Percentiles rank a stretch among this genome's conserved stretches.
Conservation (phyloP, 1,284 basidiomycete genomes). For the Puccinia hordei region DNA sequence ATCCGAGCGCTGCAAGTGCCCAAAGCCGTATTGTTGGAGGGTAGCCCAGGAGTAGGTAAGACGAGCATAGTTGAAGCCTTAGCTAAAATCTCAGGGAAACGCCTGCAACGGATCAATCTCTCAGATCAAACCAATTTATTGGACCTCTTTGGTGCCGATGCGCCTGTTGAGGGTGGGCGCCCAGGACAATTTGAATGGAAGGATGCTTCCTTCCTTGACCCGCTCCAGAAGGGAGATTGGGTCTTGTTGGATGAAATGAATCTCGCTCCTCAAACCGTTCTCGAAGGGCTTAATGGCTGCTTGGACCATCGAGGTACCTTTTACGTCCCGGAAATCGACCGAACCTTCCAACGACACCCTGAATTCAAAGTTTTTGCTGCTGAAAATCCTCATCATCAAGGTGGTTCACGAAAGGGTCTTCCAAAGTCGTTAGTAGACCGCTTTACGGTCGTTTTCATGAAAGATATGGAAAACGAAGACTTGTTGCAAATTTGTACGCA, state of each 20-base stretch:
- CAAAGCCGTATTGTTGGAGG: no score
- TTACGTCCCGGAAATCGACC: constrained; percentile 91
- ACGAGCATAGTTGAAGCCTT: no score
- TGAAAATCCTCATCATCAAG: constrained; percentile 94
- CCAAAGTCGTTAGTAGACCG: constrained; percentile 97
- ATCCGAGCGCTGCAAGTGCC: no score
- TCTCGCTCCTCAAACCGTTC: constrained; percentile 83
- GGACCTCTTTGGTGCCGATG: constrained; percentile 93
- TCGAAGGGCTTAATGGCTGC: no score
- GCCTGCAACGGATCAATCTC: no score
- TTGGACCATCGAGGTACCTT: constrained; percentile 94
- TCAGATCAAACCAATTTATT: constrained; percentile 98
- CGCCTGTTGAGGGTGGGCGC: constrained; percentile 87
- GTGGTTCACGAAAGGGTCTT: constrained; percentile 93
- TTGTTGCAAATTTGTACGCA: constrained; percentile 76
- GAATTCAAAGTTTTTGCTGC: constrained; percentile 95
- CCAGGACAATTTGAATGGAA: constrained; percentile 96
- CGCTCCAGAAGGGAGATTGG: constrained; percentile 91
- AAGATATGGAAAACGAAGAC: constrained; percentile 80
- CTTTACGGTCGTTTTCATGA: constrained; percentile 94
- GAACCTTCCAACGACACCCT: constrained; percentile 83
- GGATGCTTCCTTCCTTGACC: constrained; percentile 91
- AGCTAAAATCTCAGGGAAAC: no score
- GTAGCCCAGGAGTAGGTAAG: no score
- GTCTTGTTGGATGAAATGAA: constrained; percentile 99